Base-by-base conservation (phyloP, 1,139 yeast genomes). In the Geotrichum histeridarum region DNA sequence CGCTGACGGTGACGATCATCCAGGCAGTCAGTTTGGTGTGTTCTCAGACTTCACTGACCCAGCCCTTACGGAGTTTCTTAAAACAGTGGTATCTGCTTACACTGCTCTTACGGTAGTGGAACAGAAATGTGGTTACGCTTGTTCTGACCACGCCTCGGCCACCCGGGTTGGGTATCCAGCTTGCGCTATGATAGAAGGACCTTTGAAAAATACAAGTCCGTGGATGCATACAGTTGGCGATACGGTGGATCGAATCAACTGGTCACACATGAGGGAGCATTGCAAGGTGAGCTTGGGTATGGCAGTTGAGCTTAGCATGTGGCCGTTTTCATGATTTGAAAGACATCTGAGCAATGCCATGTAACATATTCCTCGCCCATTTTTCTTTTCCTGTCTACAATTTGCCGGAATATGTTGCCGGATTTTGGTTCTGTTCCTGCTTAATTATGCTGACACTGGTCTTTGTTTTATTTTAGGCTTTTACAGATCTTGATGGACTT, bases 111-210 rank as follows among this genome's bases (percentile, higher is more conserved):
- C 88, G 4, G 84, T 79, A 63, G 82, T 77, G 44, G 94, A 85
- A 64, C 85, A 95, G 8, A 63, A 73, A 54, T 91, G 98, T 72
- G 96, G 96, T 0, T 90, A 90, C 65, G 95, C 95, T 0, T 90
- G 98, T 70, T 85, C 95, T 31, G 98, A 91, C 70, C 96, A 90
- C 69, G 87, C 94, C 3, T 83, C 95, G 51, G 96, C 96, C 1
- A 70, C 82, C 52, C 84, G 85, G 67, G 81, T 80, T 62, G 96
- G 97, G 1, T 88, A 77, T 68, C 96, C 97, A 9, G 79, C 89
- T 17, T 79, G 90, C 41, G 87, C 89, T 69, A 84, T 88, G 54
- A 80, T 87, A 60, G 99, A 91, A 70, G 77, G 88, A 51, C 84
- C 79, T 58, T 78, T 88, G 69, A 75, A 79, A 56, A 76, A 77